Percentiles rank a stretch among this genome's conserved stretches.
Conservation (phyloP, 306 rosid genomes). For the Vachellia collinsii region DNA sequence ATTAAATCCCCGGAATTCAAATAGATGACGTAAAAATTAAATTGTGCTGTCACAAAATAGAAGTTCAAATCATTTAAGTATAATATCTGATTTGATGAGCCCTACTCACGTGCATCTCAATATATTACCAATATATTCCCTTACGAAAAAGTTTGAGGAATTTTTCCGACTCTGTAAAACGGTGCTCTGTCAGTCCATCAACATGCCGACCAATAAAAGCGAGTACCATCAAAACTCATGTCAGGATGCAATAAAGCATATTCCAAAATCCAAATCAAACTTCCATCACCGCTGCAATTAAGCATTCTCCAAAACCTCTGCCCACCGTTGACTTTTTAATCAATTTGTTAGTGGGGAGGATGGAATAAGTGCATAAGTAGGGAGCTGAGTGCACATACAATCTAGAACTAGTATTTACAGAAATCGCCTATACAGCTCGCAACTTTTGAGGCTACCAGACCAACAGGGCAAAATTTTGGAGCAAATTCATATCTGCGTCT, state of each 20-base stretch:
- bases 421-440: slow-evolving; percentile 43
- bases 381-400: not conserved
- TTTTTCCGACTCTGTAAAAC: not conserved
- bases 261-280: not conserved
- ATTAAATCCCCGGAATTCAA: slow-evolving; percentile 4
- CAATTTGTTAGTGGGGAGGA: not conserved
- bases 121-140: not conserved
- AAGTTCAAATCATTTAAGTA: not conserved
- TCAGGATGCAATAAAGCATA: not conserved
- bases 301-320: not conserved
- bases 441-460: slow-evolving; percentile 17
- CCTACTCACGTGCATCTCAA: not conserved
- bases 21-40: not conserved
- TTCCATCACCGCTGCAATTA: slow-evolving; percentile 2
- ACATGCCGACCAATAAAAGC: not conserved
- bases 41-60: not conserved
- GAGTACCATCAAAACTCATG: not conserved
- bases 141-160: not conserved
- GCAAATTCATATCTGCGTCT: slow-evolving; percentile 27
- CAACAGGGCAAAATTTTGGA: slow-evolving; percentile 32
- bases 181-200: not conserved
- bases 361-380: not conserved
- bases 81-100: not conserved
- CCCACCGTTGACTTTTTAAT: not conserved
- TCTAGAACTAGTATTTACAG: slow-evolving; percentile 52